Conservation (phyloP, 208 protist genomes). For the Crithidia thermophila region DNA sequence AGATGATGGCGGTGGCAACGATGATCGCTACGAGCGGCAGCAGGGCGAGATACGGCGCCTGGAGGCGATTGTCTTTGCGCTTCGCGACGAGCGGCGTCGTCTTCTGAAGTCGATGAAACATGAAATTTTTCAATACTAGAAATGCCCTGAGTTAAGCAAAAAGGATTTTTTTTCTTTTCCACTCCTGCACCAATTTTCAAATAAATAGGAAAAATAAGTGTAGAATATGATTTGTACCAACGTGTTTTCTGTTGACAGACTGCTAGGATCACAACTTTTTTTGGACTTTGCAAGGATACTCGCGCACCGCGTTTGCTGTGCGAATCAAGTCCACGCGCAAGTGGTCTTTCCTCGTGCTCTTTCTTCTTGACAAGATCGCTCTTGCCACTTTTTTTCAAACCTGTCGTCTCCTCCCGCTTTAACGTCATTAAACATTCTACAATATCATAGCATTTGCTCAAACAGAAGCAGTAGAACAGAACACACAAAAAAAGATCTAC, state of each 20-base stretch:
- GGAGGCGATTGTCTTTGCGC: conserved; percentile 17
- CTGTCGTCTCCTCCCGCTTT: neutral
- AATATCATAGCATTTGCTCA: too few species aligned
- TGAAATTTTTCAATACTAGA: conserved; percentile 21
- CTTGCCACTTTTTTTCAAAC: too few species aligned
- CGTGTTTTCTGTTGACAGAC: too few species aligned
- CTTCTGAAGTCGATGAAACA: conserved; percentile 10
- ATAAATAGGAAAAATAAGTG: too few species aligned
- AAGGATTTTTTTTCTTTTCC: neutral
- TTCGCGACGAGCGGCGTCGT: conserved; percentile 30
- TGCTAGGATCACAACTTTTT: too few species aligned
- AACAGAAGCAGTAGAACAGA: neutral
- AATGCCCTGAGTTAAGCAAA: neutral
- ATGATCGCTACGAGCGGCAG: conserved; percentile 12
- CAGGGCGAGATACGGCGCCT: conserved; percentile 22
- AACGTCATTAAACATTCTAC: too few species aligned
- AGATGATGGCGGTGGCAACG: neutral
- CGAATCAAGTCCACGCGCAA: too few species aligned
- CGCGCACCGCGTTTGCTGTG: too few species aligned
- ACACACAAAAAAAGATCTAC: neutral
- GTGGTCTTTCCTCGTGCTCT: neutral
- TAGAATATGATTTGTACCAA: too few species aligned
- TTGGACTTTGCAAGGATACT: too few species aligned
- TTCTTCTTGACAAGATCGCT: neutral
- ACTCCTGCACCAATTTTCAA: too few species aligned